These are phyloP conservation scores for Periglandula ipomoeae DNA, from an alignment of 2,329 filamentous ascomycete genomes.

Conservation along the genomic window DNA sequence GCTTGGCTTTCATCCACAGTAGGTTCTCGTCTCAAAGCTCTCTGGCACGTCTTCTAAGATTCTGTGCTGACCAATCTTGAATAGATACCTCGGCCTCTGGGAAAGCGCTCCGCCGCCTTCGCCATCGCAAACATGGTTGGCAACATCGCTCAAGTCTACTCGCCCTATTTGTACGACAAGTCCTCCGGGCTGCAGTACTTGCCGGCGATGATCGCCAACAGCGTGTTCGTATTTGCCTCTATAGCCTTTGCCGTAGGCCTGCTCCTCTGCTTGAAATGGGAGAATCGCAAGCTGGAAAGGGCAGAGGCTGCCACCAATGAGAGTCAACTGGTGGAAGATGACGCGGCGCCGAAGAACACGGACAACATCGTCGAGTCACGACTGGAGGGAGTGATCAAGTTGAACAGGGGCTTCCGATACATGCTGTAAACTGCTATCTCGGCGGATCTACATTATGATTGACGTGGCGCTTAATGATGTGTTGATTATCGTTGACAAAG, in stretches of 20 bases:
- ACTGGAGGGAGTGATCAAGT: constrained; percentile 2
- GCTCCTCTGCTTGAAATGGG: constrained; percentile 6
- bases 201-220: constrained; percentile 8
- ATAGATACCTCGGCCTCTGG: constrained; percentile 5
- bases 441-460: background rate
- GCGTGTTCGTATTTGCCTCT: constrained; percentile 3
- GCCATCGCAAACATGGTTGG: constrained; percentile 8
- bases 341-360: background rate
- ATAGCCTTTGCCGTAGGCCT: background rate
- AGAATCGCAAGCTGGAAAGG: constrained; percentile 4
- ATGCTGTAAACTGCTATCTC: background rate
- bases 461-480: background rate
- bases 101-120: constrained; percentile 6
- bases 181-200: constrained; percentile 5
- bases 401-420: constrained; percentile 7
- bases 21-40: background rate
- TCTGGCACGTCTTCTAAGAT: background rate
- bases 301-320: background rate
- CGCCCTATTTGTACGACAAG: constrained; percentile 5
- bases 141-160: constrained; percentile 8
- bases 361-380: constrained; percentile 2
- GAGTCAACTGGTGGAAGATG: background rate
- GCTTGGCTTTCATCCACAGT: constrained; percentile 9
- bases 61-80: background rate
- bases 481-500: background rate